phyloP scores from a whole-genome alignment of 139 green algal species.

The Picochlorum sp. region DNA sequence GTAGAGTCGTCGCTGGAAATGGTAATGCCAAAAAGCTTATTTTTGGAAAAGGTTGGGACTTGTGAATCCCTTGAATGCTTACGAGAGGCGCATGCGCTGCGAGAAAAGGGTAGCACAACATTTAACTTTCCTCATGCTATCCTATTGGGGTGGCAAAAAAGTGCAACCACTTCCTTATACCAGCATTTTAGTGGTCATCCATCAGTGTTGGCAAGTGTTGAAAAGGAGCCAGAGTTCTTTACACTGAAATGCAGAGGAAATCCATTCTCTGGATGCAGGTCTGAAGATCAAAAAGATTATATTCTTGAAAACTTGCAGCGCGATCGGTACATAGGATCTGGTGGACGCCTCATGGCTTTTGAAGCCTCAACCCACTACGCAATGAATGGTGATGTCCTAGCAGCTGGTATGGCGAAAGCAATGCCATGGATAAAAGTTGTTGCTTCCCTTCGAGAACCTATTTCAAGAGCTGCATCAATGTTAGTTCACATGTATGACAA shows the following conservation, averaged over 20 bases:
- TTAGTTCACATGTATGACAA: not conserved
- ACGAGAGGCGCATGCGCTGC: too few species aligned
- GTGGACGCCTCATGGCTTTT: not conserved
- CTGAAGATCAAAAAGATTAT: not conserved
- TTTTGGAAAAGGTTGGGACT: too few species aligned
- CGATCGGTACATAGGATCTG: not conserved
- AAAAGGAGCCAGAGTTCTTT: not conserved
- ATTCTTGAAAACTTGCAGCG: not conserved
- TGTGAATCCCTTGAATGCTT: too few species aligned
- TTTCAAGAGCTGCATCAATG: not conserved
- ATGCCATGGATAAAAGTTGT: constrained; percentile 1
- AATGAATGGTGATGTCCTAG: not conserved
- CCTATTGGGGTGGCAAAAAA: too few species aligned
- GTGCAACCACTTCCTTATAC: too few species aligned
- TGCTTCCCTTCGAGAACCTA: not conserved
- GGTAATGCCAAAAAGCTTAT: too few species aligned
- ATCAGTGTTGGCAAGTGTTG: too few species aligned
- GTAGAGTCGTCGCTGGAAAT: too few species aligned
- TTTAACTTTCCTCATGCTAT: too few species aligned
- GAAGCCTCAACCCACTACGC: not conserved
- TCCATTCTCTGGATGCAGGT: not conserved
- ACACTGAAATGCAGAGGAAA: not conserved
- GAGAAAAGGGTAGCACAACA: too few species aligned
- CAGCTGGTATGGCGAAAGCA: not conserved
- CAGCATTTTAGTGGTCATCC: too few species aligned